Percentiles rank a stretch among this genome's conserved stretches.
Conservation (phyloP, 352 stramenopile species). For the Discostella stelligera region DNA sequence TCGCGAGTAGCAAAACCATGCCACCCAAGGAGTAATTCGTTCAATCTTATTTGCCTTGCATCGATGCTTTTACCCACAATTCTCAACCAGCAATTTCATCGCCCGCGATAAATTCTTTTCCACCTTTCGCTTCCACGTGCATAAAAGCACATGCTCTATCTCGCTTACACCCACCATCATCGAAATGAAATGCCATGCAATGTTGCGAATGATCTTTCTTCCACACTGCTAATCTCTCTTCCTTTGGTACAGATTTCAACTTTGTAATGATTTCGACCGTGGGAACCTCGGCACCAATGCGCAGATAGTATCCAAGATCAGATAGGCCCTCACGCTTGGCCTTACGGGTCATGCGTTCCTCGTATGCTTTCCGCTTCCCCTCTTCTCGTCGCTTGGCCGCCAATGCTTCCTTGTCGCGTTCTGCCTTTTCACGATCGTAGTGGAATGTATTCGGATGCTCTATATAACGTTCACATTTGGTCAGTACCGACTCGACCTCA, state of each 20-base stretch:
- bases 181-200: slow-evolving; percentile 77
- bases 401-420: slow-evolving; percentile 69
- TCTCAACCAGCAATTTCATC: slow-evolving; percentile 80
- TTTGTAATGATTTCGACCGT: slow-evolving; percentile 49
- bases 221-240: slow-evolving; percentile 65
- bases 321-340: slow-evolving; percentile 80
- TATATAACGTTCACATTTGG: slow-evolving; percentile 63
- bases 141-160: slow-evolving; percentile 79
- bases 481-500: slow-evolving; percentile 59
- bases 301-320: slow-evolving; percentile 73
- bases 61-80: too few species aligned
- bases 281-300: slow-evolving; percentile 64
- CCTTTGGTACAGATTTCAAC: slow-evolving; percentile 53
- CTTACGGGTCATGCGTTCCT: slow-evolving; percentile 84
- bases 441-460: slow-evolving; percentile 59
- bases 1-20: too few species aligned
- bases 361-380: slow-evolving; percentile 82
- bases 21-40: too few species aligned
- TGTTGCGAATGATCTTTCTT: slow-evolving; percentile 80
- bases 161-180: slow-evolving; percentile 56
- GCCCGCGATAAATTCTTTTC: slow-evolving; percentile 64
- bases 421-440: slow-evolving; percentile 73
- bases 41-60: too few species aligned
- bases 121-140: slow-evolving; percentile 57
- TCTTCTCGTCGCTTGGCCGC: slow-evolving; percentile 73